Conservation (phyloP, 1,284 basidiomycete species). For the Sutorius eximius region DNA sequence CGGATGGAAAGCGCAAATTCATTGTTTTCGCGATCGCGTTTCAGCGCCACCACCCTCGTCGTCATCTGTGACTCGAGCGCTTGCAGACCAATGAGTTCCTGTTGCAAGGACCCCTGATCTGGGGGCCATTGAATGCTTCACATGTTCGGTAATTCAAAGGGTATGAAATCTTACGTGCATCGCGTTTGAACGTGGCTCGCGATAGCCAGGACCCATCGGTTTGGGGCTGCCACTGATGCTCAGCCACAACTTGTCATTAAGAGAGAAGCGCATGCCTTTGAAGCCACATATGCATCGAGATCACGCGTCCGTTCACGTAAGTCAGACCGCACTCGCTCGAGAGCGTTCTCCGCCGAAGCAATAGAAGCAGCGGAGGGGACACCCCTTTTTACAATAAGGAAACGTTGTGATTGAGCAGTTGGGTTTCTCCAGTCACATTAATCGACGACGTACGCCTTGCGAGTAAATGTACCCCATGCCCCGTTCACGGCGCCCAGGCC, state of each 20-base stretch:
- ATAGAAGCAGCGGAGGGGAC: conserved; percentile 29
- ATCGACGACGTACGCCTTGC: conserved; percentile 26
- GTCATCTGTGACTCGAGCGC: conserved; percentile 71
- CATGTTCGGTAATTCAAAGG: neutral
- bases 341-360: conserved; percentile 34
- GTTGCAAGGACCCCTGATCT: conserved; percentile 34
- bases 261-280: conserved; percentile 26
- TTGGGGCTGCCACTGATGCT: conserved; percentile 23
- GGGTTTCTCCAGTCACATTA: conserved; percentile 9
- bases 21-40: conserved; percentile 47
- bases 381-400: conserved; percentile 18
- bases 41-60: conserved; percentile 53
- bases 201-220: conserved; percentile 31
- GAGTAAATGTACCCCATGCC: conserved; percentile 50
- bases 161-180: conserved; percentile 27
- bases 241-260: conserved; percentile 8
- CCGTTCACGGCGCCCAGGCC: conserved; percentile 73
- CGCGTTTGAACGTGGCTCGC: conserved; percentile 33
- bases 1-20: conserved; percentile 55
- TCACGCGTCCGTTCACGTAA: conserved; percentile 32
- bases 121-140: conserved; percentile 1
- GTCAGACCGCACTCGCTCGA: conserved; percentile 33
- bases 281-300: conserved; percentile 22
- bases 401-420: conserved; percentile 13
- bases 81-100: conserved; percentile 64